Evolutionary conservation across 2,329 filamentous ascomycete species (phyloP).

Genomic region (Hypoxylon rubiginosum): DNA sequence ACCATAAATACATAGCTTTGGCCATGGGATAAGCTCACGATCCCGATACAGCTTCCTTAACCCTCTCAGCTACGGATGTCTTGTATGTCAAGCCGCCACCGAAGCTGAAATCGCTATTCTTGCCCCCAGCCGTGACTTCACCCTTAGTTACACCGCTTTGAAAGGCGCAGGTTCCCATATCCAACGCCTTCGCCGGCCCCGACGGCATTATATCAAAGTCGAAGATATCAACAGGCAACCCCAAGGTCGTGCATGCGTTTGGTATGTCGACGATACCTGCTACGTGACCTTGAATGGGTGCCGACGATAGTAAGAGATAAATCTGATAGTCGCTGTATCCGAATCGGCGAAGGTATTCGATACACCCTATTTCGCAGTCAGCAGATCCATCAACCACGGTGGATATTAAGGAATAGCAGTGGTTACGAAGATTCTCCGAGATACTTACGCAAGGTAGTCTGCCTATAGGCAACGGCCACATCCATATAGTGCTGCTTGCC

Average conservation of each 20-base stretch:
- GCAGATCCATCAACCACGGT: background rate
- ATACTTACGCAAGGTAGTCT: slow-evolving; percentile 74
- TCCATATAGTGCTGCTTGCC: slow-evolving; percentile 94
- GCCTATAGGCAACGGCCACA: slow-evolving; percentile 86
- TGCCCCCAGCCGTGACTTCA: slow-evolving; percentile 58
- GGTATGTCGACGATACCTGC: slow-evolving; percentile 93
- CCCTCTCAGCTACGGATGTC: slow-evolving; percentile 39
- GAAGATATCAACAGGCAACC: slow-evolving; percentile 93
- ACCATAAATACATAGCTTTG: background rate
- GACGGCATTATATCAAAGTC: slow-evolving; percentile 89
- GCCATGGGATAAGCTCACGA: slow-evolving; percentile 18
- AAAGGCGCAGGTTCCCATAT: slow-evolving; percentile 81
- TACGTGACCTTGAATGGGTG: slow-evolving; percentile 88
- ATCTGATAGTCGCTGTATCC: slow-evolving; percentile 82
- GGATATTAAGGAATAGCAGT: too few species aligned
- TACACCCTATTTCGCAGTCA: slow-evolving; percentile 63
- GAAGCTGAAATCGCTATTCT: slow-evolving; percentile 63
- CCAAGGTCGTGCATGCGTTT: slow-evolving; percentile 90
- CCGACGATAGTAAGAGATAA: slow-evolving; percentile 87
- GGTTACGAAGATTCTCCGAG: background rate
- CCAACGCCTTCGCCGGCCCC: slow-evolving; percentile 63
- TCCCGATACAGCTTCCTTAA: slow-evolving; percentile 39
- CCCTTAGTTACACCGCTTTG: slow-evolving; percentile 62
- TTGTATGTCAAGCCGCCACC: slow-evolving; percentile 67
- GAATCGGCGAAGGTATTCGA: slow-evolving; percentile 83